Conservation (phyloP, 2,329 filamentous ascomycete genomes). For the Bipolaris zeicola region DNA sequence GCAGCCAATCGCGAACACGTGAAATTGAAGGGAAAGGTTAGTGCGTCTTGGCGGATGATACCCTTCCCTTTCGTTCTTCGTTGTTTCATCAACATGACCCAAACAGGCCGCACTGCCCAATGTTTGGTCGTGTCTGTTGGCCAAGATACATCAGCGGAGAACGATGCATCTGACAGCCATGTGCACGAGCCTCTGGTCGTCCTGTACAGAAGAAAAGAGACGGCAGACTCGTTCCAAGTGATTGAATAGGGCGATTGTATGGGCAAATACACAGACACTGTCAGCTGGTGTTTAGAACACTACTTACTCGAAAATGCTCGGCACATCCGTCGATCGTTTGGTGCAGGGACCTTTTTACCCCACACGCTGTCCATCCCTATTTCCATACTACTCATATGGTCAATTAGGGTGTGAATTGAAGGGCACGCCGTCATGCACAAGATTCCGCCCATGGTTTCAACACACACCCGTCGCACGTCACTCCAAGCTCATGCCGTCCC, state of each 20-base stretch:
- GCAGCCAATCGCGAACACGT: neutral
- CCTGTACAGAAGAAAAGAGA: neutral
- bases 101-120: neutral
- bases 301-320: conserved; percentile 1
- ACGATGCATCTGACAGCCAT: too few species aligned
- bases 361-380: conserved; percentile 19
- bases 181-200: neutral
- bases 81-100: conserved; percentile 9
- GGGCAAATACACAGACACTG: neutral
- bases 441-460: neutral
- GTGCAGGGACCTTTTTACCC: conserved; percentile 14
- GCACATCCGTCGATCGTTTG: conserved; percentile 10
- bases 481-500: neutral
- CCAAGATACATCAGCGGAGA: too few species aligned
- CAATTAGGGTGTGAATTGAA: neutral
- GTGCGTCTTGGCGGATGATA: conserved; percentile 7
- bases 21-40: conserved; percentile 11
- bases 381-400: conserved; percentile 4
- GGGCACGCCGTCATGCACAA: conserved; percentile 5
- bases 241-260: neutral
- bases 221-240: neutral
- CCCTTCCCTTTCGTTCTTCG: neutral
- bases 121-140: neutral
- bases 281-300: neutral
- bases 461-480: neutral